A percentile compares a stretch with the other conserved stretches of the same genome.
Evolutionary conservation across 768 basidiomycete species (phyloP).

Genomic region (Sarcodon aspratus): DNA sequence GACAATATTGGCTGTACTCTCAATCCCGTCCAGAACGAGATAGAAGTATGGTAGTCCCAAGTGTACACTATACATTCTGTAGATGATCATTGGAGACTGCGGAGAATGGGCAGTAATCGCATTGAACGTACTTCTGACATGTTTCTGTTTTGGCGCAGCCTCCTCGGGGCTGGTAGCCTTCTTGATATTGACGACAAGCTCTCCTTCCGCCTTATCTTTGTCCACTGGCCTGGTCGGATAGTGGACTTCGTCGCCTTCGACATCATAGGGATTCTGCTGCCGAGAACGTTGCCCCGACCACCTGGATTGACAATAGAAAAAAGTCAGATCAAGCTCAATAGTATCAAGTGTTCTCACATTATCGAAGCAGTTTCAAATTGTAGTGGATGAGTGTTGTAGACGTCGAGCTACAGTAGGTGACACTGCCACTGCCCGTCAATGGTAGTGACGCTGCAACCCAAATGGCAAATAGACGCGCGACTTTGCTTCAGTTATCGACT

Average conservation of each 20-base stretch:
- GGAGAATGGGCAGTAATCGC: background rate
- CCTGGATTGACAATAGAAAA: background rate
- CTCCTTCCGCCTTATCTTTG: constrained; percentile 95
- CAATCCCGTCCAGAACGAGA: constrained; percentile 96
- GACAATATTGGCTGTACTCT: constrained; percentile 94
- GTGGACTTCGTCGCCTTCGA: constrained; percentile 75
- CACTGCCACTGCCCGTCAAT: no score
- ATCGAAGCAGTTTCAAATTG: no score
- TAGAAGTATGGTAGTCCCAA: constrained; percentile 97
- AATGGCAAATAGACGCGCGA: no score
- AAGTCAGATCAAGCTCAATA: no score
- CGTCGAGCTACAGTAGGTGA: no score
- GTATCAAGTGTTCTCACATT: no score
- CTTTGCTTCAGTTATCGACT: background rate
- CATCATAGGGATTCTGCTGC: constrained; percentile 33
- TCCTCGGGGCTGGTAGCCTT: constrained; percentile 96
- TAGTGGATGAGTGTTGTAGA: no score
- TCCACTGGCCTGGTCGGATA: constrained; percentile 97
- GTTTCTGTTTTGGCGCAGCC: constrained; percentile 97
- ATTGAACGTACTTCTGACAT: constrained; percentile 82
- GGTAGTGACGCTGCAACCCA: no score
- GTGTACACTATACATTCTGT: constrained; percentile 97
- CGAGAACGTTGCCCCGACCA: background rate
- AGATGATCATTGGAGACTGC: background rate
- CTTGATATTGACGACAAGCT: constrained; percentile 92